Percentiles rank a stretch among this genome's conserved stretches.
Conservation (phyloP, 2,329 filamentous ascomycete genomes). For the Colletotrichum eremochloae region DNA sequence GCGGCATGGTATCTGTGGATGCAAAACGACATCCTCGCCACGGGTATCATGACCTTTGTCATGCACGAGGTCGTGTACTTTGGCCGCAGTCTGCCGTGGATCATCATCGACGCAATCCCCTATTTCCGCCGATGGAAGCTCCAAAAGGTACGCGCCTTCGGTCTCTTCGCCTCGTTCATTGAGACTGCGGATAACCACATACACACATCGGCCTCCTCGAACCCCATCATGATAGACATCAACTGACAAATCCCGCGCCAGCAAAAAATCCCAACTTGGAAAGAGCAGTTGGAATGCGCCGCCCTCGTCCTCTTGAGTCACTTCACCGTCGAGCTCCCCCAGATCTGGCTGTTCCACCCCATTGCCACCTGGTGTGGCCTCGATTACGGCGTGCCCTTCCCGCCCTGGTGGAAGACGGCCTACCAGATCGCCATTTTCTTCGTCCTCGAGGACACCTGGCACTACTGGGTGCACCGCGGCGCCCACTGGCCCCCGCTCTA, state of each 20-base stretch:
- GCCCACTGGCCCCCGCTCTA: slow-evolving; percentile 97
- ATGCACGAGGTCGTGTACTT: slow-evolving; percentile 98
- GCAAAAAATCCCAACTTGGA: slow-evolving; percentile 87
- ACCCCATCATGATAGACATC: not conserved
- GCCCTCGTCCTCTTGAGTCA: slow-evolving; percentile 93
- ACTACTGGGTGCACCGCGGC: slow-evolving; percentile 95
- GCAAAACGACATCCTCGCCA: slow-evolving; percentile 96
- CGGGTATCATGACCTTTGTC: slow-evolving; percentile 95
- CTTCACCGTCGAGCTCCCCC: slow-evolving; percentile 97
- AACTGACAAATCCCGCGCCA: slow-evolving; percentile 38
- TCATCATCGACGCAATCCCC: slow-evolving; percentile 91
- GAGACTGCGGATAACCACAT: no score
- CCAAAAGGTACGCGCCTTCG: slow-evolving; percentile 75
- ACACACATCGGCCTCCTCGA: no score
- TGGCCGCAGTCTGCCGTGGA: slow-evolving; percentile 89
- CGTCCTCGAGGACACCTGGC: slow-evolving; percentile 95
- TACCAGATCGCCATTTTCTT: slow-evolving; percentile 96
- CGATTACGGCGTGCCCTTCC: slow-evolving; percentile 90
- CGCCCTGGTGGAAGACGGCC: slow-evolving; percentile 84
- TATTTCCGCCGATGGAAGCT: slow-evolving; percentile 96
- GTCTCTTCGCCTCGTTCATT: not conserved
- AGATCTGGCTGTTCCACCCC: slow-evolving; percentile 99
- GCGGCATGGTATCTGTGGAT: slow-evolving; percentile 97
- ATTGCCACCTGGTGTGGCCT: slow-evolving; percentile 94
- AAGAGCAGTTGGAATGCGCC: slow-evolving; percentile 95